A percentile compares a stretch with the other conserved stretches of the same genome.
These are phyloP conservation scores for Wallacemonas collosoma DNA, from an alignment of 208 protist genomes.

Conservation along the genomic window DNA sequence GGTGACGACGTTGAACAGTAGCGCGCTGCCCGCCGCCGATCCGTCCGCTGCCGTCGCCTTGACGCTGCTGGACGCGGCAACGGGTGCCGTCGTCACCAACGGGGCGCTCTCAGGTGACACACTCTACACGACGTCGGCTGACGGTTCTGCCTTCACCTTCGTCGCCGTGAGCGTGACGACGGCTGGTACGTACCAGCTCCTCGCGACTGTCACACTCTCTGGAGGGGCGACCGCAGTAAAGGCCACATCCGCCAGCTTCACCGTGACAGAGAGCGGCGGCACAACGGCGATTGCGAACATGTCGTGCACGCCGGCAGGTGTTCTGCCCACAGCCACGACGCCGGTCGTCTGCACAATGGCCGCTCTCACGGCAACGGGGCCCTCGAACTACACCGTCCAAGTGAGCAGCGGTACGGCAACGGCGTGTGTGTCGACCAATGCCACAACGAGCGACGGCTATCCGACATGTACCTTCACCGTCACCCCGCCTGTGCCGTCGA, in stretches of 20 bases:
- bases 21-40: conserved; percentile 34
- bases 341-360: conserved; percentile 46
- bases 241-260: conserved; percentile 42
- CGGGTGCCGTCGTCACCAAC: conserved; percentile 26
- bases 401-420: conserved; percentile 60
- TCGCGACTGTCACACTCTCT: conserved; percentile 54
- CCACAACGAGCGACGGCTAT: conserved; percentile 28
- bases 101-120: conserved; percentile 41
- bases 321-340: conserved; percentile 30
- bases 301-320: conserved; percentile 53
- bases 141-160: conserved; percentile 65
- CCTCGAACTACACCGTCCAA: conserved; percentile 48
- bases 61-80: conserved; percentile 41
- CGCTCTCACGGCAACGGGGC: conserved; percentile 26
- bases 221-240: conserved; percentile 38
- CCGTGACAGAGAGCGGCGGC: conserved; percentile 28
- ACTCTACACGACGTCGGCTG: conserved; percentile 37
- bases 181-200: conserved; percentile 60
- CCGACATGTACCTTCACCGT: conserved; percentile 67
- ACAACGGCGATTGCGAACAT: conserved; percentile 34
- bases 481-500: conserved; percentile 32
- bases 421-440: conserved; percentile 26
- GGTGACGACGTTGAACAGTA: conserved; percentile 49
- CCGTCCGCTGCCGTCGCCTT: conserved; percentile 47
- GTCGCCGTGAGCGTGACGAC: conserved; percentile 45